Conservation (phyloP, 139 green algal genomes). For the Microglena sp. region DNA sequence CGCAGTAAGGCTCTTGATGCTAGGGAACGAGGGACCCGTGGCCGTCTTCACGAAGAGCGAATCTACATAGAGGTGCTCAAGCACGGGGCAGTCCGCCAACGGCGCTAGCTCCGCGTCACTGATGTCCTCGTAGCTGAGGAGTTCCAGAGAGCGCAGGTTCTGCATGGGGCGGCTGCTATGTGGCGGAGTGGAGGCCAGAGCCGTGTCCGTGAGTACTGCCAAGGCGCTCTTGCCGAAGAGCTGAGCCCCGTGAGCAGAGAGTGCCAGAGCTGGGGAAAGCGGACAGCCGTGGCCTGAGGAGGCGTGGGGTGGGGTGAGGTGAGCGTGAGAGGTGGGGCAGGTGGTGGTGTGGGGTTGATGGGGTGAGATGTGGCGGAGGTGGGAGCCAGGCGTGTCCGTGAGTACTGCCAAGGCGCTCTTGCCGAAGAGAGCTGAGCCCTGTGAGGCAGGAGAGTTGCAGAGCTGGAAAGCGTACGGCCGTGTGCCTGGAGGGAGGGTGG, state of each 20-base stretch:
- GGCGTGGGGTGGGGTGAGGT: no score
- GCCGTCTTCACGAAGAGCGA: constrained; percentile 19
- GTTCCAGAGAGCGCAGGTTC: constrained; percentile 5
- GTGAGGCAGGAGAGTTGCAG: constrained; percentile 7
- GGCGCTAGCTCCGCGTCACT: constrained; percentile 14
- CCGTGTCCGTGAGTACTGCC: no score
- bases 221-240: no score
- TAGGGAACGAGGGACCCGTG: constrained; percentile 8
- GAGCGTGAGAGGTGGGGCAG: no score
- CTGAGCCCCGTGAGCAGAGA: no score
- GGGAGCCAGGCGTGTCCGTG: constrained; percentile 13
- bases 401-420: constrained; percentile 13
- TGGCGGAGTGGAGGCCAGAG: no score
- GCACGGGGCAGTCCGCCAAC: background rate
- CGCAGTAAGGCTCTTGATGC: constrained; percentile 9
- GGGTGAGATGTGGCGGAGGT: no score
- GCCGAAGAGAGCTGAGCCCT: constrained; percentile 11
- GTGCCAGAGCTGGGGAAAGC: no score
- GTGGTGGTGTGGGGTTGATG: no score
- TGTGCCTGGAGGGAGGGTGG: constrained; percentile 6
- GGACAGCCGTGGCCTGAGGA: no score
- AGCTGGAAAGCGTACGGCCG: constrained; percentile 13
- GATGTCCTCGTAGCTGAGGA: constrained; percentile 17
- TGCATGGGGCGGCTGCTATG: no score
- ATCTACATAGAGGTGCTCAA: constrained; percentile 18